Base-by-base conservation (phyloP, 2,329 filamentous ascomycete species). In the Fusarium vanettenii region DNA sequence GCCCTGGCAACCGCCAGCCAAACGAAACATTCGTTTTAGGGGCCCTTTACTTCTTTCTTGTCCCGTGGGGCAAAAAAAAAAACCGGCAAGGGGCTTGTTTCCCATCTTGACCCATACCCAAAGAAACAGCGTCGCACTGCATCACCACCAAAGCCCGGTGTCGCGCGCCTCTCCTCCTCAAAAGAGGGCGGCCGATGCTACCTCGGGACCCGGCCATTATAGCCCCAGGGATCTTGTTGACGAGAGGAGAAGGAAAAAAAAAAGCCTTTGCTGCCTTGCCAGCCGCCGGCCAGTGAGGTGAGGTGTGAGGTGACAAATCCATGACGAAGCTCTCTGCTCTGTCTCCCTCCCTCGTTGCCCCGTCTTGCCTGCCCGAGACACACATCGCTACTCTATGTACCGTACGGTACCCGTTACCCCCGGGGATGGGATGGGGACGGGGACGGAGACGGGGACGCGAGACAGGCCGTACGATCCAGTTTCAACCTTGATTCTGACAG, bases 91-190 rank as follows among this genome's bases (percentile, higher is more conserved):
- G 33, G 31, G 52, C n/a, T 20, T 33, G 20, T 57, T 31, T 57
- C 52, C 52, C 31, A 18, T 25, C 27, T 31, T 13, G 13, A 45
- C 41, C 41, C 41, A 45, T 45, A 45, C 20, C 31, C 72, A 70
- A 67, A 74, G 74, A 68, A 35, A 55, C 73, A 79, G 72, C 66
- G 76, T 79, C 52, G 71, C 52, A 78, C 71, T 75, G 76, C 76
- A 78, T 72, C 73, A 60, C 64, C 68, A 67, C 70, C 72, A 69
- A 67, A 67, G 61, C 64, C 50, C 52, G n/a, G 31, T 31, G 29
- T 18, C 31, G 31, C 31, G 31, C 52, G 41, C 52, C 52, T 35
- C 62, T 63, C 41, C 39, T 64, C 61, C 61, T 48, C 43, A 48
- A 48, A 48, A 66, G 56, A 65, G 70, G 57, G 66, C 70, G 74